Percentiles rank a stretch among this genome's conserved stretches.
phyloP scores from a whole-genome alignment of 2,329 filamentous ascomycete genomes.

The Diaporthe vaccinii region DNA sequence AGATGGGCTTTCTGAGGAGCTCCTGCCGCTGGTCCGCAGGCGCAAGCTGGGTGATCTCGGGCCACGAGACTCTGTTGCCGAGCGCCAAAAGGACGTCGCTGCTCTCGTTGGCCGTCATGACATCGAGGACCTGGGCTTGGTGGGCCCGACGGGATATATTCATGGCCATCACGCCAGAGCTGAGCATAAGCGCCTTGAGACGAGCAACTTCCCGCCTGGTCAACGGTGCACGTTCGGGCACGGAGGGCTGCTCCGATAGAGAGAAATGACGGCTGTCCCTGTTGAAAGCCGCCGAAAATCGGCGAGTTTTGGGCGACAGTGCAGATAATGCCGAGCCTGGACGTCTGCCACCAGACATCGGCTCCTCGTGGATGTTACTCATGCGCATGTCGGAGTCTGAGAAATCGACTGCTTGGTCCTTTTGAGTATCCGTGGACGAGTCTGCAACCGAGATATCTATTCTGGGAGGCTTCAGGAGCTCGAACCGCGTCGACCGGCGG shows the following conservation, averaged over 20 bases:
- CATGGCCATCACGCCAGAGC: slow-evolving; percentile 89
- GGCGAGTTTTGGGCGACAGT: slow-evolving; percentile 40
- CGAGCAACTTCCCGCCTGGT: slow-evolving; percentile 83
- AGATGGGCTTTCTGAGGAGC: slow-evolving; percentile 51
- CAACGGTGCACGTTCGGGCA: slow-evolving; percentile 57
- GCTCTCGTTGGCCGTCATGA: slow-evolving; percentile 45
- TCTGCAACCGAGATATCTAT: slow-evolving; percentile 62
- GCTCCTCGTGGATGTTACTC: slow-evolving; percentile 48
- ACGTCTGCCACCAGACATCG: slow-evolving; percentile 52
- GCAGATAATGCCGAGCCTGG: slow-evolving; percentile 50
- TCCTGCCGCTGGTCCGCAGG: slow-evolving; percentile 51
- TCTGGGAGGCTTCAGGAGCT: slow-evolving; percentile 63
- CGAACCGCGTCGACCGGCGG: slow-evolving; percentile 59
- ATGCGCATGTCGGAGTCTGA: slow-evolving; percentile 56
- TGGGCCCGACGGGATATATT: slow-evolving; percentile 80
- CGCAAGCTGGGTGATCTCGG: slow-evolving; percentile 58
- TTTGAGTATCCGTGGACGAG: slow-evolving; percentile 41
- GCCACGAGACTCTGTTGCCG: slow-evolving; percentile 53
- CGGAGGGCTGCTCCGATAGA: slow-evolving; percentile 59
- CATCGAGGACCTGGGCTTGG: slow-evolving; percentile 56
- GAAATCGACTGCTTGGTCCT: slow-evolving; percentile 51
- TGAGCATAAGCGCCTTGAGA: slow-evolving; percentile 81
- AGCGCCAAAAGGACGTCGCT: slow-evolving; percentile 44
- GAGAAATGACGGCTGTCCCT: slow-evolving; percentile 61
- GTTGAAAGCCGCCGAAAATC: slow-evolving; percentile 42